phyloP scores from a whole-genome alignment of 1,284 basidiomycete species.

The Puccinia horiana region DNA sequence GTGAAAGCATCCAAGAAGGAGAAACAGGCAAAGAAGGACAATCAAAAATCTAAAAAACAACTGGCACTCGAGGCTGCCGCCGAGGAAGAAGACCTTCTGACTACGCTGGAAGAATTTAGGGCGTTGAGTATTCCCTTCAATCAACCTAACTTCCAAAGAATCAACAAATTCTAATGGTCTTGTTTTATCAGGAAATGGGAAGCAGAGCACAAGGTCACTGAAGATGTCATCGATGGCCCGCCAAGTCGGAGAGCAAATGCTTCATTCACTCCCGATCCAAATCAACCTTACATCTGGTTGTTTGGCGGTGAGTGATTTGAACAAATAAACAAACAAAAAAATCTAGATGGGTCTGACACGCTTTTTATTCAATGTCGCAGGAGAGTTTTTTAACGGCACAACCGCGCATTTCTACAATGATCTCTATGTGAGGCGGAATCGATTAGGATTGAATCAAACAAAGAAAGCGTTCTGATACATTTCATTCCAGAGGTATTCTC shows the following conservation, averaged over 20 bases:
- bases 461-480: not conserved
- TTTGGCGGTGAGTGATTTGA: constrained; percentile 18
- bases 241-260: constrained; percentile 78
- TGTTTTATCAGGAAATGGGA: constrained; percentile 40
- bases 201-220: constrained; percentile 54
- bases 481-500: constrained; percentile 69
- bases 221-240: constrained; percentile 74
- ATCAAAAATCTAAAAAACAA: constrained; percentile 47
- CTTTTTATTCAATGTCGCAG: not conserved
- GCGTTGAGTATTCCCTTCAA: constrained; percentile 9
- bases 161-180: not conserved
- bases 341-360: not conserved
- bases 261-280: constrained; percentile 69
- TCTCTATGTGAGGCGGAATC: constrained; percentile 25
- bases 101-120: constrained; percentile 42
- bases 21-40: constrained; percentile 42
- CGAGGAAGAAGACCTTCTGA: constrained; percentile 42
- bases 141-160: not conserved
- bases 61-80: constrained; percentile 26
- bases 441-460: not conserved
- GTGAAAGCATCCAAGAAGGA: constrained; percentile 44
- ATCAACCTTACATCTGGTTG: constrained; percentile 38
- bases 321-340: not conserved
- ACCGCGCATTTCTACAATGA: constrained; percentile 44
- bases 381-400: constrained; percentile 42